Conservation (phyloP, 2,329 filamentous ascomycete species). For the Penicillium sp. region DNA sequence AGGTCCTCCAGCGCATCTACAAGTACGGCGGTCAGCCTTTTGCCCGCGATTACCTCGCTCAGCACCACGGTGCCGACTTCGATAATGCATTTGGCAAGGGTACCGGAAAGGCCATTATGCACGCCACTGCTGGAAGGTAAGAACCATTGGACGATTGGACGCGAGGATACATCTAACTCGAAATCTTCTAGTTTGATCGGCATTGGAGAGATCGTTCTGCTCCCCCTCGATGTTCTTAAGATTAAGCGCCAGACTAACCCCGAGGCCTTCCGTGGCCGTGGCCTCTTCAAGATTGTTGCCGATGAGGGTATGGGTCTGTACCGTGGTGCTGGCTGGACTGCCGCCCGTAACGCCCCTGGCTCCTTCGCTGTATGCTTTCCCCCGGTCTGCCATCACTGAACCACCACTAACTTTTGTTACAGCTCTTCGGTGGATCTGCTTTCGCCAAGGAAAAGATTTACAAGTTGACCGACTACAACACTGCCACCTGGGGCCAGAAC, state of each 20-base stretch:
- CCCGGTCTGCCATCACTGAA: constrained; percentile 16
- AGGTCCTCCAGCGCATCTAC: constrained; percentile 92
- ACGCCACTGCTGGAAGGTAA: constrained; percentile 88
- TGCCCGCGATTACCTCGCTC: constrained; percentile 80
- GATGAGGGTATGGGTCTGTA: constrained; percentile 97
- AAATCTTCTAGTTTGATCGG: constrained; percentile 69
- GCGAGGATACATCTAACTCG: constrained; percentile 1
- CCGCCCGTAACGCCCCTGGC: constrained; percentile 91
- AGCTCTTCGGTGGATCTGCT: constrained; percentile 95
- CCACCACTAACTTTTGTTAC: constrained; percentile 8
- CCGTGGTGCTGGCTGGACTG: constrained; percentile 96
- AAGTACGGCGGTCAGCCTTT: constrained; percentile 98
- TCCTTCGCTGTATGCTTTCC: constrained; percentile 78
- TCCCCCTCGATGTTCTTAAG: constrained; percentile 95
- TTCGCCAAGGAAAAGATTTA: constrained; percentile 98
- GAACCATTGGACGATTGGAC: constrained; percentile 13
- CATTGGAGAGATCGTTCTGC: constrained; percentile 92
- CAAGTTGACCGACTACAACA: constrained; percentile 89
- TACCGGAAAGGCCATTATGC: constrained; percentile 96
- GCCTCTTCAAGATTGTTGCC: constrained; percentile 80
- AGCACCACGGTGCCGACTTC: constrained; percentile 78
- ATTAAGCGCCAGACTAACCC: constrained; percentile 99
- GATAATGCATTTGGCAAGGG: constrained; percentile 91
- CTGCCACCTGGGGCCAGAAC: constrained; percentile 90
- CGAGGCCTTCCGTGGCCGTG: constrained; percentile 92